Evolutionary conservation across 2,329 filamentous ascomycete genomes (phyloP).

Genomic region (Sclerotinia trifoliorum): DNA sequence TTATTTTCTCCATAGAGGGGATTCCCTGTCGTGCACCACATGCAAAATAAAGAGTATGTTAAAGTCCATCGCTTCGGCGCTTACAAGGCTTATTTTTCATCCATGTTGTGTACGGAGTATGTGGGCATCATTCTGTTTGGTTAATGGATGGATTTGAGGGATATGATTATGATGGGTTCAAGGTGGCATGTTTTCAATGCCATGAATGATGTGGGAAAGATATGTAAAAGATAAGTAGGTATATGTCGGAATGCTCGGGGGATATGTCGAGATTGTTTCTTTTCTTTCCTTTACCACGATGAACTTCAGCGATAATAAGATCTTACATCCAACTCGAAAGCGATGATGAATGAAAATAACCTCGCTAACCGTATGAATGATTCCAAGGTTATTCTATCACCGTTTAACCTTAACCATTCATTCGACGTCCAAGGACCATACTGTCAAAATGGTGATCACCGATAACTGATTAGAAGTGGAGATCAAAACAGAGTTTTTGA

Average conservation of each 20-base stretch:
- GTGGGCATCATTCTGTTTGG: conserved; percentile 23
- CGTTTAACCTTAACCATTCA: neutral
- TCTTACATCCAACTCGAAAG: neutral
- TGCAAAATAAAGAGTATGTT: neutral
- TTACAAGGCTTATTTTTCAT: conserved; percentile 27
- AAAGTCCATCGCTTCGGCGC: conserved; percentile 26
- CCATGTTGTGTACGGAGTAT: conserved; percentile 9
- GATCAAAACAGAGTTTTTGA: conserved; percentile 8
- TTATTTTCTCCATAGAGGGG: neutral
- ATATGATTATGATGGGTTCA: neutral
- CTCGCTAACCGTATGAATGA: neutral
- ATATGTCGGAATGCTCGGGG: neutral
- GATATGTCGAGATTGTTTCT: neutral
- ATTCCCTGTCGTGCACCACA: conserved; percentile 7
- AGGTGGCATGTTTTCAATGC: neutral
- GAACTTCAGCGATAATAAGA: neutral
- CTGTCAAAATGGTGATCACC: too few relatives aligned
- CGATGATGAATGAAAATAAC: neutral
- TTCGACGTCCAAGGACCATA: neutral
- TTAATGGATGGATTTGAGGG: conserved; percentile 1
- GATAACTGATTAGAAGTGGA: conserved; percentile 15
- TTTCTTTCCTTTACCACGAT: neutral
- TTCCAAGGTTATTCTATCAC: neutral
- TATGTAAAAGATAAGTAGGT: neutral
- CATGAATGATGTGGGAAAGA: neutral